Base-by-base conservation (phyloP, 192 early-diverging fungal species). In the Obelidium mucronatum region DNA sequence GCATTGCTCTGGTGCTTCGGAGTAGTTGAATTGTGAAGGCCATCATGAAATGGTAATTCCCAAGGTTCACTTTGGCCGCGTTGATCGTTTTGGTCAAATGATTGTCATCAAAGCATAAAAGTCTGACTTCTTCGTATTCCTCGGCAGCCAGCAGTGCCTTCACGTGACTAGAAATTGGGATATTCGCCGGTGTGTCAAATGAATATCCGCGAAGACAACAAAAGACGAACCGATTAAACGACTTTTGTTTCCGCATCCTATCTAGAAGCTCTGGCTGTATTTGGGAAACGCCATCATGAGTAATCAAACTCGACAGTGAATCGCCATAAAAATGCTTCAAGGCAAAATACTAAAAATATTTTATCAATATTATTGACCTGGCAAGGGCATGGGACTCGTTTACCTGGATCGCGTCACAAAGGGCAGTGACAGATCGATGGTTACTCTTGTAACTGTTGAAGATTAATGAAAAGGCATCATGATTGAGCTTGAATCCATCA, bases 391-490 rank as follows among this genome's bases (percentile, higher is more conserved):
- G 11, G 56, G 31, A 59, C 6, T 30, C 6, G 26, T 24, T 22
- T 11, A 59, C 63, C 63, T 65, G 34, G 13, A 52, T 28, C 19
- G 67, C 71, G 28, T 79, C 76, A 35, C 30, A 31, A 33, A 53
- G 37, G 26, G 59, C 75, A 52, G 19, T 82, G 35, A 67, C 80
- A 67, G 58, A 76, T 66, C 24, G 26, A 76, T 55, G n/a, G 26
- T 56, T 39, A 36, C 78, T 13, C 24, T 56, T 58, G 39, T 11
- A 62, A 33, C n/a, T 59, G 11, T 30, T 67, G 54, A 74, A 69
- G 17, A 69, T 53, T 44, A 35, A 33, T 11, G 42, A 52, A 61
- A 82, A 40, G 34, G n/a, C 8, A 52, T 64, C 26, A 28, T 51
- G 48, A 26, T 34, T 64, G 53, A 31, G 30, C 44, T 78, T 67